Evolutionary conservation across 2,329 filamentous ascomycete species (phyloP).

Genomic region (Claviceps purpurea): DNA sequence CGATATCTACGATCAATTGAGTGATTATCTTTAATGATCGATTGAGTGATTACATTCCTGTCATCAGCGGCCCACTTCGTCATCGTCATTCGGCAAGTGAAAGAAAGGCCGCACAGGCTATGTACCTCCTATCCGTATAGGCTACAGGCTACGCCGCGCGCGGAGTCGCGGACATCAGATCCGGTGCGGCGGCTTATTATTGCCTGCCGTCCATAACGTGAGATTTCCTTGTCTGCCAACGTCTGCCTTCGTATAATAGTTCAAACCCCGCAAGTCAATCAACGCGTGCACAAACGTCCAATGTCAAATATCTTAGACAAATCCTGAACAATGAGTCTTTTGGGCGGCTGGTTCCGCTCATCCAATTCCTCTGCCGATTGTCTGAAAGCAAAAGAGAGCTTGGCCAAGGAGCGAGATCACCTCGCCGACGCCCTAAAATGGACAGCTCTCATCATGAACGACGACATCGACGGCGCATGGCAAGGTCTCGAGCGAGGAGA

Average conservation of each 20-base stretch:
- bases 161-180: not conserved
- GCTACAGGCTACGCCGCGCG: not conserved
- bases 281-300: not conserved
- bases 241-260: not conserved
- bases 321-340: constrained; percentile 27
- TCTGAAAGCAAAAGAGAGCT: constrained; percentile 13
- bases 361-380: constrained; percentile 19
- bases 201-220: not conserved
- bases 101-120: not conserved
- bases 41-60: too few species aligned
- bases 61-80: not conserved
- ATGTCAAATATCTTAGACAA: not conserved
- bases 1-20: too few species aligned
- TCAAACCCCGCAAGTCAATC: not conserved
- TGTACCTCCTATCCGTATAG: not conserved
- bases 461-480: constrained; percentile 80
- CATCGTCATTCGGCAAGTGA: not conserved
- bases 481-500: constrained; percentile 53
- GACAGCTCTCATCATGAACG: constrained; percentile 66
- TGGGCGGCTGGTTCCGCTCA: constrained; percentile 39
- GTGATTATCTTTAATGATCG: too few species aligned
- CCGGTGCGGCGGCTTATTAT: not conserved
- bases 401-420: constrained; percentile 35
- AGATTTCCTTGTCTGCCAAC: not conserved
- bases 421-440: constrained; percentile 50